These are phyloP conservation scores for Pseudonitzschia pungens DNA, from an alignment of 108 stramenopile species.

Conservation along the genomic window DNA sequence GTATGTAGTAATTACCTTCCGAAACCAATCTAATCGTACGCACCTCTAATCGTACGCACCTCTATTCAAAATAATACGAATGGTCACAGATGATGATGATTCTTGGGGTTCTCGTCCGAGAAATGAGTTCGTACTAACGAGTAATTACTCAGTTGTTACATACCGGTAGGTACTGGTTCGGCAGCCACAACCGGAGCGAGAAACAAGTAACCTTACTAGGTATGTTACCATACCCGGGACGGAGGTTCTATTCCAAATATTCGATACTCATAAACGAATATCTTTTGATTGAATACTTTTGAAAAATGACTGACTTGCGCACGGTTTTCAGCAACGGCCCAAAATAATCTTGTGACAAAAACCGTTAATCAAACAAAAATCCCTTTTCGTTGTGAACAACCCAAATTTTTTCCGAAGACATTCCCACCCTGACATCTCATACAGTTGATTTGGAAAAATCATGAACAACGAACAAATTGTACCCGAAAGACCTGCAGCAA, in stretches of 20 bases:
- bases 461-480: conserved; percentile 14
- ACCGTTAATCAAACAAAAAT: not conserved
- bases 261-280: not conserved
- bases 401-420: not conserved
- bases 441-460: not conserved
- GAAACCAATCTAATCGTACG: too few relatives aligned
- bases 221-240: too few relatives aligned
- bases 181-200: too few relatives aligned
- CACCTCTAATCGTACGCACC: too few relatives aligned
- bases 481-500: conserved; percentile 20
- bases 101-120: too few relatives aligned
- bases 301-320: not conserved
- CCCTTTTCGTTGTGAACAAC: not conserved
- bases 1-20: too few relatives aligned
- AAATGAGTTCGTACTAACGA: too few relatives aligned
- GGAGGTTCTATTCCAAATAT: not conserved
- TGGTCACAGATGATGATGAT: too few relatives aligned
- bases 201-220: too few relatives aligned
- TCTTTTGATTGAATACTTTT: not conserved
- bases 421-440: not conserved
- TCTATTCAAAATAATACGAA: too few relatives aligned
- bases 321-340: not conserved
- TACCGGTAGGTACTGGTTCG: too few relatives aligned
- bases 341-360: not conserved
- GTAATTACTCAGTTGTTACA: too few relatives aligned